A percentile compares a stretch with the other conserved stretches of the same genome.
Conservation (phyloP, 164 flowering plant genomes). For the Chloranthus sessilifolius region DNA sequence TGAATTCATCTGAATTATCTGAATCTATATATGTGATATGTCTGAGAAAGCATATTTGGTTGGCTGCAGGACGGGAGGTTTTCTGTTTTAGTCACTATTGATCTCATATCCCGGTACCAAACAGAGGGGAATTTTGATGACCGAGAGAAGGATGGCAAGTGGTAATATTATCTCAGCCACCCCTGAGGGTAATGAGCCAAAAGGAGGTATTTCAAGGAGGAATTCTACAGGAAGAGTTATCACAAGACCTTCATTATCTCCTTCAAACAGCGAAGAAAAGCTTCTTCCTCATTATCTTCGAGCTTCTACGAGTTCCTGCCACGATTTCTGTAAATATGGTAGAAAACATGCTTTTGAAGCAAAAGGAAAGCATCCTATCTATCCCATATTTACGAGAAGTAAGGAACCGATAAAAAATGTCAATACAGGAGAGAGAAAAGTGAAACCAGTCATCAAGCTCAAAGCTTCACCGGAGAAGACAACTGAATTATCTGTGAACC, state of each 20-base stretch:
- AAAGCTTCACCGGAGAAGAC: constrained; percentile 14
- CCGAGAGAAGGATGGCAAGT: constrained; percentile 23
- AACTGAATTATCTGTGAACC: background rate
- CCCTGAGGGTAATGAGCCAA: constrained; percentile 13
- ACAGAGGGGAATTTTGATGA: constrained; percentile 16
- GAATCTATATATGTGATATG: too few species aligned
- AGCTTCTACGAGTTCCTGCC: constrained; percentile 91
- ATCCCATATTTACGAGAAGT: constrained; percentile 15
- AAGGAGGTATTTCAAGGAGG: constrained; percentile 24
- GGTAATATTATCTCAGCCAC: constrained; percentile 9
- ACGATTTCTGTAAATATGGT: constrained; percentile 88
- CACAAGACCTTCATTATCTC: constrained; percentile 3
- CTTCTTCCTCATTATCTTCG: constrained; percentile 59
- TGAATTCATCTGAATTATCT: too few species aligned
- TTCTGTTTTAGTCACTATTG: background rate
- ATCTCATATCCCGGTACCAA: background rate
- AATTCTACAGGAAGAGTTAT: constrained; percentile 31
- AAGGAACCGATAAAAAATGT: constrained; percentile 6
- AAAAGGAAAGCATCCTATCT: constrained; percentile 28
- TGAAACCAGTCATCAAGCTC: constrained; percentile 11
- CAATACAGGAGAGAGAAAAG: constrained; percentile 16
- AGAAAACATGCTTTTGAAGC: constrained; percentile 34
- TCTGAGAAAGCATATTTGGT: constrained; percentile 2
- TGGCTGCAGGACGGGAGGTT: constrained; percentile 16
- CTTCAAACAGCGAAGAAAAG: constrained; percentile 26